These are phyloP conservation scores for Gymnopus androsaceus DNA, from an alignment of 1,284 basidiomycete genomes.

Conservation along the genomic window DNA sequence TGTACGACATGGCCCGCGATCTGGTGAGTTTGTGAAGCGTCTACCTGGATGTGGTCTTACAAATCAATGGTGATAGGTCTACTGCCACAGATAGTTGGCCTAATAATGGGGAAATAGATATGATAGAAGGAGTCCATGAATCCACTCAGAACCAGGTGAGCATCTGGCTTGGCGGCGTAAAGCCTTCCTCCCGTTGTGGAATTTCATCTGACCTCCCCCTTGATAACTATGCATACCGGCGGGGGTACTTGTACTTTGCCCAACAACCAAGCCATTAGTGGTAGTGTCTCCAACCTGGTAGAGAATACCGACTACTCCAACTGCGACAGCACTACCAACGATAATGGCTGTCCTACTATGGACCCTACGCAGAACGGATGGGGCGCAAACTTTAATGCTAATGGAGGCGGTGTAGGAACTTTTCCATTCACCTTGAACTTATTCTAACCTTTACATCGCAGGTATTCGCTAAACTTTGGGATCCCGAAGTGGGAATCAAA, in stretches of 20 bases:
- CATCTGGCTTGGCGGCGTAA: too few species aligned
- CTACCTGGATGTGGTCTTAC: background rate
- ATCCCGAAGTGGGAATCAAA: constrained; percentile 52
- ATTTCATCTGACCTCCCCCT: too few species aligned
- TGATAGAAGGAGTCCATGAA: constrained; percentile 60
- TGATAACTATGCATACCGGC: constrained; percentile 12
- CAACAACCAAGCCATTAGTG: constrained; percentile 1
- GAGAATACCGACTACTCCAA: background rate
- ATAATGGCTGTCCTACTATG: constrained; percentile 56
- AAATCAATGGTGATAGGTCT: constrained; percentile 19
- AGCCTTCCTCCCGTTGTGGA: too few species aligned
- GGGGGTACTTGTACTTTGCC: constrained; percentile 4
- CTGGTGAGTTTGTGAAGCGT: constrained; percentile 18
- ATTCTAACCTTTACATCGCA: too few species aligned
- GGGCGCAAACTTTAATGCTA: constrained; percentile 49
- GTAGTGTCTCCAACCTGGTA: constrained; percentile 31
- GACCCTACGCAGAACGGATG: constrained; percentile 43
- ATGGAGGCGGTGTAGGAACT: constrained; percentile 61
- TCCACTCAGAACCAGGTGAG: constrained; percentile 37
- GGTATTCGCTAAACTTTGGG: constrained; percentile 67
- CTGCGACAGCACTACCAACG: constrained; percentile 42
- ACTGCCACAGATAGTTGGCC: constrained; percentile 54
- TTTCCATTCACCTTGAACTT: too few species aligned
- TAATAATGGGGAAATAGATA: constrained; percentile 53
- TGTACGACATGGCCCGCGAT: constrained; percentile 76